These are phyloP conservation scores for Chalaropsis ovoidea DNA, from an alignment of 2,329 filamentous ascomycete genomes.

Conservation along the genomic window DNA sequence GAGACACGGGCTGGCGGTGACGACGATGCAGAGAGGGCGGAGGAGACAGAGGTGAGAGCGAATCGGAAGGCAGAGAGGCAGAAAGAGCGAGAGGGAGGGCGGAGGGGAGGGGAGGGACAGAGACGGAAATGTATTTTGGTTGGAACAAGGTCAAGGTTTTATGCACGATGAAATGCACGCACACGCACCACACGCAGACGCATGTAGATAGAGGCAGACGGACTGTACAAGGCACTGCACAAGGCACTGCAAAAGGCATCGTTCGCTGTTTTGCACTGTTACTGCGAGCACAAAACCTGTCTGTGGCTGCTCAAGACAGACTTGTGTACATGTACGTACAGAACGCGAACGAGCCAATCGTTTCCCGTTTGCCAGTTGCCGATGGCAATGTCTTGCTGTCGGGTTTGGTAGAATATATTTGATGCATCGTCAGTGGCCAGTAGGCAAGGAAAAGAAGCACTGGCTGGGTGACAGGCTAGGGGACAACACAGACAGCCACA, in stretches of 20 bases:
- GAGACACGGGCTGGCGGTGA: neutral
- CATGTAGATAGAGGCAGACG: slow-evolving; percentile 2
- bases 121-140: neutral
- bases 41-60: neutral
- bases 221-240: neutral
- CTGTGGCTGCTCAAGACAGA: neutral
- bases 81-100: neutral
- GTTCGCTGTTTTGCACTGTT: too few species aligned
- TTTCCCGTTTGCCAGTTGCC: neutral
- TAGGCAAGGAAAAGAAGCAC: neutral
- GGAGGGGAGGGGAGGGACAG: neutral
- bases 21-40: neutral
- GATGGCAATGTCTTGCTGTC: slow-evolving; percentile 4
- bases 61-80: neutral
- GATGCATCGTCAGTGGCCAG: slow-evolving; percentile 7
- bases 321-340: slow-evolving; percentile 5
- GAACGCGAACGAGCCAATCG: slow-evolving; percentile 6
- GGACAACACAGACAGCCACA: neutral
- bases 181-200: neutral
- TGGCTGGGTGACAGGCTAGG: neutral
- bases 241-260: neutral
- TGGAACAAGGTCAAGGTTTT: neutral
- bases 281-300: neutral
- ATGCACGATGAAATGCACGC: slow-evolving; percentile 1
- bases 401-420: neutral